Evolutionary conservation across 1,139 yeast species (phyloP).

Genomic region (Nakaseomyces delphensis): DNA sequence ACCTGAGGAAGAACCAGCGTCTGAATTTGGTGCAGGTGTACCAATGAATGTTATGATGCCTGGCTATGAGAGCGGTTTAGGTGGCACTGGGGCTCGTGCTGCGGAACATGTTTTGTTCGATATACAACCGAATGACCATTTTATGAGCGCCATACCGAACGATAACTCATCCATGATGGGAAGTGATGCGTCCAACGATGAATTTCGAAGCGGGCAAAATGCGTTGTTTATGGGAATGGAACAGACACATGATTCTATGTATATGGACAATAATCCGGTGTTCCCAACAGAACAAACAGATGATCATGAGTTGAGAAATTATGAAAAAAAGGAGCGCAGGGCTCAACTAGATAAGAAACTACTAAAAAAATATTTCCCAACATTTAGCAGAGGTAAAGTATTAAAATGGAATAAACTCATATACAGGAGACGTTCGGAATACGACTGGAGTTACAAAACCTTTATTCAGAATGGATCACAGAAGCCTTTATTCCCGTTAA

Average conservation of each 20-base stretch:
- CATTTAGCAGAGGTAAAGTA: slow-evolving; percentile 26
- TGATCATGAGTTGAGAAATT: slow-evolving; percentile 16
- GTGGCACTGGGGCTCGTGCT: too few species aligned
- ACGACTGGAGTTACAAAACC: slow-evolving; percentile 25
- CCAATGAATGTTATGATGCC: slow-evolving; percentile 14
- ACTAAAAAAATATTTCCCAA: slow-evolving; percentile 28
- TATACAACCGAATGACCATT: slow-evolving; percentile 7
- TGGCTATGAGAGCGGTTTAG: slow-evolving; percentile 4
- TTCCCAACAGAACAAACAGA: slow-evolving; percentile 6
- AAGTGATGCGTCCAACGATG: slow-evolving; percentile 13
- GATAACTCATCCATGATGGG: slow-evolving; percentile 11
- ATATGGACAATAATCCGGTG: slow-evolving; percentile 4
- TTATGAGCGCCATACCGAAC: slow-evolving; percentile 10
- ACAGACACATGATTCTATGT: not conserved
- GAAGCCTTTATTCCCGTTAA: slow-evolving; percentile 25
- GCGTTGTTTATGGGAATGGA: slow-evolving; percentile 26
- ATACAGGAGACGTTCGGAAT: slow-evolving; percentile 23
- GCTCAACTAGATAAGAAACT: slow-evolving; percentile 8
- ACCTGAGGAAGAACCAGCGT: slow-evolving; percentile 39
- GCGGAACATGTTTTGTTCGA: slow-evolving; percentile 1
- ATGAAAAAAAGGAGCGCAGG: slow-evolving; percentile 14
- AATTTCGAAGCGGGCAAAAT: slow-evolving; percentile 17
- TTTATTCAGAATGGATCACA: slow-evolving; percentile 12
- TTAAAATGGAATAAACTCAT: slow-evolving; percentile 29
- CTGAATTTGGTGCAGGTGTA: slow-evolving; percentile 19